Conservation (phyloP, 257 asterid species). For the Catharanthus roseus region DNA sequence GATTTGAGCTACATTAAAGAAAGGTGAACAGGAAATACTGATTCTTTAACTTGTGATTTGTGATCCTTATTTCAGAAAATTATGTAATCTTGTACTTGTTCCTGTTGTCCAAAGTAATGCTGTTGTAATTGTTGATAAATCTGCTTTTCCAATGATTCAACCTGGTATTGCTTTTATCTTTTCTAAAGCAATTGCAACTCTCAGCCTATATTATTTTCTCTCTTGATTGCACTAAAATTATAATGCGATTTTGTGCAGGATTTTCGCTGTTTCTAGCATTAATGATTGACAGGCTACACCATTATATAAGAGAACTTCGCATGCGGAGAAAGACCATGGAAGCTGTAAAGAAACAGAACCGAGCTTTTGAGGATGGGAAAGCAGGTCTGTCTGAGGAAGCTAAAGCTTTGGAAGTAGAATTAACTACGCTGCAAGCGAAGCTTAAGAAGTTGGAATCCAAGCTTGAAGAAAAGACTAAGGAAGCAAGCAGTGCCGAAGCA, state of each 20-base stretch:
- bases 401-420: slow-evolving; percentile 59
- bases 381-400: slow-evolving; percentile 33
- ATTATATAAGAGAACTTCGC: slow-evolving; percentile 77
- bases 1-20: neutral
- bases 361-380: slow-evolving; percentile 51
- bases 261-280: slow-evolving; percentile 72
- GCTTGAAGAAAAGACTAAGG: slow-evolving; percentile 54
- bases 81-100: neutral
- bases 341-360: slow-evolving; percentile 61
- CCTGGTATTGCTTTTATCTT: neutral
- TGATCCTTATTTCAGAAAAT: neutral
- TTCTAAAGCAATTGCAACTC: neutral
- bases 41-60: neutral
- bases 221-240: neutral
- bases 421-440: slow-evolving; percentile 32
- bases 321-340: slow-evolving; percentile 67
- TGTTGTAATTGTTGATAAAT: neutral
- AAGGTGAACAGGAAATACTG: neutral
- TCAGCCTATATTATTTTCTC: slow-evolving; percentile 3
- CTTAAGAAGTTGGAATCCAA: slow-evolving; percentile 50
- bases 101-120: too few species aligned
- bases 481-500: slow-evolving; percentile 55
- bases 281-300: slow-evolving; percentile 81
- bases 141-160: neutral
- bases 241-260: slow-evolving; percentile 37